Base-by-base conservation (phyloP, 1,139 yeast genomes). In the Insectozyma bohioensis region DNA sequence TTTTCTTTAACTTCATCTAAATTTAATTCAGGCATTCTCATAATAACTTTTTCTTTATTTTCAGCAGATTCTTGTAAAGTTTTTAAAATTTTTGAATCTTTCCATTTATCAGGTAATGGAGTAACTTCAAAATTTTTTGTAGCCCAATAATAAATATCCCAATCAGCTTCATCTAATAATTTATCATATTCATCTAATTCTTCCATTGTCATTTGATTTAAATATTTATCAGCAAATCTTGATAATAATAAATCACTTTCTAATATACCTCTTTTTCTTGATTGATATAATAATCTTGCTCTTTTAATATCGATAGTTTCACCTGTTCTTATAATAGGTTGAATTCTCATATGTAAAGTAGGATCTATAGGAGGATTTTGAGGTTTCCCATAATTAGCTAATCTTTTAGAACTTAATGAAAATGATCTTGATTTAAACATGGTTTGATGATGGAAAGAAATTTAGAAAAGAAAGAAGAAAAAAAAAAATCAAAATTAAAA, bases 71-170 rank as follows among this genome's bases (percentile, higher is more conserved):
- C 79, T 54, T 88, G 92, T 45, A 92, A 65, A 63, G 72, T 56
- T 37, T 58, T 56, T 67, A 92, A 70, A 28, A 92, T 64, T 49
- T 72, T 63, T 12, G 86, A 77, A 39, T 80, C 54, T 53, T 79
- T 70, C 95, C 96, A 90, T 50, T 74, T 73, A 29, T 85, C 90
- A 5, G 97, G 97, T 45, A 90, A 68, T 11, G 95, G 95, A 33
- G 90, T 85, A 15, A 82, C 78, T 23, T 77, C 80, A 50, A 69
- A 85, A 60, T 86, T 86, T 48, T 76, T 75, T 6, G 97, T 87
- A 15, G 95, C 96, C 97, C 98, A 92, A 63, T 92, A 92, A 60
- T 87, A 94, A 43, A 92, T 90, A 56, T 92, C 98, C 98, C 98
- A 94, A 58, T 92, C 99, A 11, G 92, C 78, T 60, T 90, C 95